These are phyloP conservation scores for Tirmania nivea DNA, from an alignment of 495 filamentous ascomycete genomes.

Conservation along the genomic window DNA sequence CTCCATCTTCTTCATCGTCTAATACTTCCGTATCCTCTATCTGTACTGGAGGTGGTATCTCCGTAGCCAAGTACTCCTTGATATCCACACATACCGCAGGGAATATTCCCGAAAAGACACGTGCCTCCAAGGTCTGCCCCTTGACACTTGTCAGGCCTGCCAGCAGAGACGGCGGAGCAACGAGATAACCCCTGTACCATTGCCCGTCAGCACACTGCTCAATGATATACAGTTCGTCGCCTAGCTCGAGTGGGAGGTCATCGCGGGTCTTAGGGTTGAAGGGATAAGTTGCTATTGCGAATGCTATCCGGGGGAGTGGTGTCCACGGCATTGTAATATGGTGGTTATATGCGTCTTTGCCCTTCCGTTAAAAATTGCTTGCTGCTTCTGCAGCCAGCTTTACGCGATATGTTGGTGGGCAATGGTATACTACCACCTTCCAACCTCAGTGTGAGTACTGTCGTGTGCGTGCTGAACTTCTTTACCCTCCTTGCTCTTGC, in stretches of 20 bases:
- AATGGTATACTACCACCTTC: too few species aligned
- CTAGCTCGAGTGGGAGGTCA: constrained; percentile 90
- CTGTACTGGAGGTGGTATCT: constrained; percentile 38
- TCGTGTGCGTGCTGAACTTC: too few species aligned
- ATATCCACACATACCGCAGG: constrained; percentile 80
- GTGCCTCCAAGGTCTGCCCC: constrained; percentile 79
- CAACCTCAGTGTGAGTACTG: too few species aligned
- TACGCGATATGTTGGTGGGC: too few species aligned
- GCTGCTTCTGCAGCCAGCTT: too few species aligned
- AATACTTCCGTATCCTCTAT: constrained; percentile 31
- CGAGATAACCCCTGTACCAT: constrained; percentile 89
- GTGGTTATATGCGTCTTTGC: too few species aligned
- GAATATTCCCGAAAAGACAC: constrained; percentile 94
- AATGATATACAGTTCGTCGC: constrained; percentile 96
- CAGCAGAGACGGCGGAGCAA: constrained; percentile 79
- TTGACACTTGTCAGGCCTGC: constrained; percentile 79
- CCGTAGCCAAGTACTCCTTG: constrained; percentile 18
- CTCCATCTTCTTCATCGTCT: constrained; percentile 24
- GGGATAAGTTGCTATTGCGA: constrained; percentile 84
- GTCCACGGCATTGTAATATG: constrained; percentile 61
- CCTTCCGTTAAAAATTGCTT: too few species aligned
- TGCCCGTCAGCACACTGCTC: constrained; percentile 69
- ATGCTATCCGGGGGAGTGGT: constrained; percentile 89
- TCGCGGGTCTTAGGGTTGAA: constrained; percentile 69
- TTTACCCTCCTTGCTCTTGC: too few species aligned